Evolutionary conservation across 1,284 basidiomycete genomes (phyloP).

Genomic region (Ganoderma resinaceum): DNA sequence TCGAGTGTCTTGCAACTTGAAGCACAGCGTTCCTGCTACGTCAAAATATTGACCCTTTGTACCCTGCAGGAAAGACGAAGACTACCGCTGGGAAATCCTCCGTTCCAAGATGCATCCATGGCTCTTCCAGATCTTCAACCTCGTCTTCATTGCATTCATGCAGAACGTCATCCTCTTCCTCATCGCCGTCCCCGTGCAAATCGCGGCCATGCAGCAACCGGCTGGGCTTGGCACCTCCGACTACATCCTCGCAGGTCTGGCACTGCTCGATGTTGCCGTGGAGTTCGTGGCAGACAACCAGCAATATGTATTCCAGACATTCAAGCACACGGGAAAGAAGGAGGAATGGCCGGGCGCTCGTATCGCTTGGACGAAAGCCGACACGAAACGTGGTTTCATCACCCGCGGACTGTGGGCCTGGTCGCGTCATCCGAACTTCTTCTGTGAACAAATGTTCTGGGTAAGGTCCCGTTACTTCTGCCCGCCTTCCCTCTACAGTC

Average conservation of each 20-base stretch:
- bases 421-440: constrained; percentile 91
- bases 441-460: constrained; percentile 92
- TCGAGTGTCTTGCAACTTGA: neutral
- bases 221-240: constrained; percentile 67
- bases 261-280: constrained; percentile 63
- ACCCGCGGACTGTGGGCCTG: constrained; percentile 88
- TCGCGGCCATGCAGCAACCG: constrained; percentile 62
- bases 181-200: constrained; percentile 68
- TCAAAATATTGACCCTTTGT: neutral
- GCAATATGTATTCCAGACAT: constrained; percentile 85
- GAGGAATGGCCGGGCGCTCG: constrained; percentile 72
- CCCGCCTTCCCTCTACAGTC: neutral
- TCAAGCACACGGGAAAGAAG: constrained; percentile 66
- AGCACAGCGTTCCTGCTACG: neutral
- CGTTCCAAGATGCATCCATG: constrained; percentile 69
- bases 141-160: constrained; percentile 81
- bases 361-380: constrained; percentile 68
- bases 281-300: constrained; percentile 93
- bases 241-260: constrained; percentile 64
- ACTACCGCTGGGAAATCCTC: constrained; percentile 91
- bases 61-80: constrained; percentile 70
- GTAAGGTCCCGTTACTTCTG: constrained; percentile 47
- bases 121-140: constrained; percentile 83
- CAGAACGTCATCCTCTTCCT: constrained; percentile 86
- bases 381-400: constrained; percentile 83